Conservation (phyloP, 441 rosid genomes). For the Populus hybrid region DNA sequence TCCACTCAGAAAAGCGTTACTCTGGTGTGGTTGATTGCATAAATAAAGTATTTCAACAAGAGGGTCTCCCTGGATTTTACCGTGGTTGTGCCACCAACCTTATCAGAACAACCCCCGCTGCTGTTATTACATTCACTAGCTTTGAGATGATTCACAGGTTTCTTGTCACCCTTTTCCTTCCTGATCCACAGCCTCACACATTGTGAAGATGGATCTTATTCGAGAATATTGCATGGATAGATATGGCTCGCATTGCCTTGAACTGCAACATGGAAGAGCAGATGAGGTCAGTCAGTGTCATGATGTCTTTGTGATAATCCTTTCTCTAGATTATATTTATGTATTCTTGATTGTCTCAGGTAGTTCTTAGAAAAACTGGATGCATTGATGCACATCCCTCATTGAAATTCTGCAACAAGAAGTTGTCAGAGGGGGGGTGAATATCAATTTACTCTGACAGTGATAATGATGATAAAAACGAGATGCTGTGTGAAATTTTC, state of each 20-base stretch:
- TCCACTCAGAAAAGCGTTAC: conserved; percentile 47
- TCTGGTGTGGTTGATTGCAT: conserved; percentile 70
- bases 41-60: conserved; percentile 64
- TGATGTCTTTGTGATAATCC: conserved; percentile 1
- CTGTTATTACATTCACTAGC: conserved; percentile 89
- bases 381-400: conserved; percentile 1
- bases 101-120: conserved; percentile 86
- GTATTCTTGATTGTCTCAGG: conserved; percentile 4
- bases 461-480: conserved; percentile 33
- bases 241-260: background rate
- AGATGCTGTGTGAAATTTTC: conserved; percentile 2
- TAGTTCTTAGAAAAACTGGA: conserved; percentile 11
- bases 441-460: conserved; percentile 14
- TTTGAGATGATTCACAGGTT: conserved; percentile 83
- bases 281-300: background rate
- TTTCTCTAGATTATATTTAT: conserved; percentile 1
- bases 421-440: conserved; percentile 9
- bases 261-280: background rate
- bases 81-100: conserved; percentile 93
- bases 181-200: conserved; percentile 45
- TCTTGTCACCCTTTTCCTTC: conserved; percentile 49
- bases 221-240: background rate
- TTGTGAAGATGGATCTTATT: conserved; percentile 27
- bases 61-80: conserved; percentile 81
- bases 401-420: background rate